Conservation (phyloP, 2,329 filamentous ascomycete species). For the Xylaria sp. region DNA sequence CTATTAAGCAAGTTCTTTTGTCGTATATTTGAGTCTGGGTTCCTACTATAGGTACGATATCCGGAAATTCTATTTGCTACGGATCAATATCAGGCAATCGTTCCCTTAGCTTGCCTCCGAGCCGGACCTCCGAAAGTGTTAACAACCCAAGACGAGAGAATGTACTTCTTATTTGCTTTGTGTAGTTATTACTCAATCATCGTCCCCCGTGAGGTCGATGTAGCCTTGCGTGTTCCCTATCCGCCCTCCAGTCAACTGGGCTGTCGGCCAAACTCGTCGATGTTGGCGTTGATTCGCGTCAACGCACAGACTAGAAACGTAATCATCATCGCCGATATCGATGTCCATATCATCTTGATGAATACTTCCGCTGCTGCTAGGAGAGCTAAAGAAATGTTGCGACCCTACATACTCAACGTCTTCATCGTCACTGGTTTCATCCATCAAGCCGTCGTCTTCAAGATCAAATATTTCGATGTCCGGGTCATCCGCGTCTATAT, state of each 20-base stretch:
- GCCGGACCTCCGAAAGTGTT: not conserved
- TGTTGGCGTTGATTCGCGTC: conserved; percentile 33
- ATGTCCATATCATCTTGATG: conserved; percentile 39
- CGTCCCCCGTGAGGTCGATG: conserved; percentile 10
- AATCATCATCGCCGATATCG: conserved; percentile 28
- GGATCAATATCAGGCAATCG: not conserved
- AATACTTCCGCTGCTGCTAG: conserved; percentile 22
- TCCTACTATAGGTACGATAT: too few relatives aligned
- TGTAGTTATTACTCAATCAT: not conserved
- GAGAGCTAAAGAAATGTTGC: conserved; percentile 20
- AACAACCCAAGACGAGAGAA: not conserved
- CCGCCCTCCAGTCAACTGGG: not conserved
- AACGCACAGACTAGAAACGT: conserved; percentile 14
- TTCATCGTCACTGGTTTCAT: conserved; percentile 24
- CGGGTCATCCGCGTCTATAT: conserved; percentile 38
- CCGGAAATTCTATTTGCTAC: not conserved
- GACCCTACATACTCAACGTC: conserved; percentile 39
- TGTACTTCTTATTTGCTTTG: too few relatives aligned
- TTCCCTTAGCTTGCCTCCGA: not conserved
- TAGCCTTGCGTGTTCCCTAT: not conserved
- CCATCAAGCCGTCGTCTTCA: conserved; percentile 22
- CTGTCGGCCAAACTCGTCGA: not conserved
- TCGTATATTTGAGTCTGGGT: not conserved
- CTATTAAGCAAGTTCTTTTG: not conserved
- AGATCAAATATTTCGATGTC: conserved; percentile 30